These are phyloP conservation scores for Candida sonorensis DNA, from an alignment of 805 yeast species.

Conservation along the genomic window DNA sequence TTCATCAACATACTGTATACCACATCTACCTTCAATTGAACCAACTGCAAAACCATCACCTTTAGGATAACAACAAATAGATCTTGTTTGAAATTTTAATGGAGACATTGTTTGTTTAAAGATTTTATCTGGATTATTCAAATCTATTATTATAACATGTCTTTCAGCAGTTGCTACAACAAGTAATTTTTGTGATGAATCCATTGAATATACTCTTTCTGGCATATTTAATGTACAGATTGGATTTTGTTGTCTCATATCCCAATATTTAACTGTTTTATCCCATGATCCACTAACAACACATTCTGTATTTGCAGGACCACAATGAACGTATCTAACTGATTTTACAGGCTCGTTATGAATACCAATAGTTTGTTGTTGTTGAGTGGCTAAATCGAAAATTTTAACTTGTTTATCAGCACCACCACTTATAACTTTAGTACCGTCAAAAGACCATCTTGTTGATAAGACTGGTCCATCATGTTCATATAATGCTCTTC, in stretches of 20 bases:
- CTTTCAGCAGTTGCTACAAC: constrained; percentile 95
- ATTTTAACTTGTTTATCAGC: constrained; percentile 82
- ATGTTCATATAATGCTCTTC: constrained; percentile 85
- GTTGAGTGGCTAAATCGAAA: constrained; percentile 78
- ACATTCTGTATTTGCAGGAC: constrained; percentile 74
- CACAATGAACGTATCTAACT: constrained; percentile 75
- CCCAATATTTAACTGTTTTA: constrained; percentile 93
- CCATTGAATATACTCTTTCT: constrained; percentile 89
- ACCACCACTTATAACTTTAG: constrained; percentile 83
- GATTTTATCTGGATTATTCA: constrained; percentile 76
- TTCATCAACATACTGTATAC: constrained; percentile 86
- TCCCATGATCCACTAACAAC: constrained; percentile 96
- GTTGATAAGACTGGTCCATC: constrained; percentile 80
- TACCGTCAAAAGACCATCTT: constrained; percentile 82
- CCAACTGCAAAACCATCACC: constrained; percentile 93
- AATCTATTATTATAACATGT: constrained; percentile 68
- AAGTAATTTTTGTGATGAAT: constrained; percentile 66
- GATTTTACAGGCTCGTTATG: constrained; percentile 77
- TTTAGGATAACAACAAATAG: constrained; percentile 77
- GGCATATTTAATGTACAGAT: constrained; percentile 77
- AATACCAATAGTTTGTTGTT: constrained; percentile 73
- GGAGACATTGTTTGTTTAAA: constrained; percentile 73
- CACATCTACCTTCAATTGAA: constrained; percentile 92
- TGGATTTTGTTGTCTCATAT: constrained; percentile 77
- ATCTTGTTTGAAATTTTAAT: constrained; percentile 82